Percentiles rank a stretch among this genome's conserved stretches.
These are phyloP conservation scores for Ampelomyces quisqualis DNA, from an alignment of 2,329 filamentous ascomycete genomes.

Conservation along the genomic window DNA sequence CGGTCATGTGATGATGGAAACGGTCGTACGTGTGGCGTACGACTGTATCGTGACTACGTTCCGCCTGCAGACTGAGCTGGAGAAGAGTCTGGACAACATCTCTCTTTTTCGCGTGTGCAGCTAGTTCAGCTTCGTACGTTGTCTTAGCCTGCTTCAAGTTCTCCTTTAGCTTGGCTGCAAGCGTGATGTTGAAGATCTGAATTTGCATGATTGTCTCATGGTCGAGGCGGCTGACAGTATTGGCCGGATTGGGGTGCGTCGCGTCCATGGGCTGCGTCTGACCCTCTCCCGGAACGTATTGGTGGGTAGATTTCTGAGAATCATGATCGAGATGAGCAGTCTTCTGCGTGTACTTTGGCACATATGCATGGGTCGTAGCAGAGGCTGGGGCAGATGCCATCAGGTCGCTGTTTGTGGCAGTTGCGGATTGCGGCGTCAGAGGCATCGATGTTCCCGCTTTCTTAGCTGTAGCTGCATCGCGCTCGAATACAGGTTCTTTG, in stretches of 20 bases:
- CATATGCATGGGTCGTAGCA: too few relatives aligned
- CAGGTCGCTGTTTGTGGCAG: too few relatives aligned
- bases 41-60: not conserved
- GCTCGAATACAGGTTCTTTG: not conserved
- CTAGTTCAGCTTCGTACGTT: not conserved
- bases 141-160: not conserved
- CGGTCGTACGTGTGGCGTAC: not conserved
- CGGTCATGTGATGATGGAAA: not conserved
- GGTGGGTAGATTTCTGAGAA: not conserved
- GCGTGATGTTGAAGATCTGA: not conserved
- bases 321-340: not conserved
- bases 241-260: not conserved
- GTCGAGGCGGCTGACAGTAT: not conserved
- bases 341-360: too few relatives aligned
- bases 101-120: not conserved
- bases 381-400: too few relatives aligned
- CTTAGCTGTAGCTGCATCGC: too few relatives aligned
- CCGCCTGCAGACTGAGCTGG: not conserved
- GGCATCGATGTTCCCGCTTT: too few relatives aligned
- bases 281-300: too few relatives aligned
- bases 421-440: too few relatives aligned
- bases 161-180: not conserved
- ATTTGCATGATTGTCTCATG: not conserved
- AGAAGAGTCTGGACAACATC: not conserved
- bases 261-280: not conserved